Percentiles rank a stretch among this genome's conserved stretches.
These are phyloP conservation scores for Pseudonitzschia multistriata DNA, from an alignment of 108 stramenopile species.

Conservation along the genomic window DNA sequence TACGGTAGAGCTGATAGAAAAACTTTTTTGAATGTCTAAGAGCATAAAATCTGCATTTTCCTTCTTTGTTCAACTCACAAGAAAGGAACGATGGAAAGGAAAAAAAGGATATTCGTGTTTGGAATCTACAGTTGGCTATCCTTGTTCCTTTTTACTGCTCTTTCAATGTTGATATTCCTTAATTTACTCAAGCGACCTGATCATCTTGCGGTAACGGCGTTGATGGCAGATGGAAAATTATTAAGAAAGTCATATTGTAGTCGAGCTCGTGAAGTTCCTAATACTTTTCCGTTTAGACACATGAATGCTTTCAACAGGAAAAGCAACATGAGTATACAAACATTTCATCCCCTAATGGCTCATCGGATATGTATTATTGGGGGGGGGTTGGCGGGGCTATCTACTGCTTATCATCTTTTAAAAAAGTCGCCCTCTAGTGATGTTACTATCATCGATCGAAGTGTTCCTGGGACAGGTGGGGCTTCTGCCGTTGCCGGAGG, in stretches of 20 bases:
- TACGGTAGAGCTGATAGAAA: too few species aligned
- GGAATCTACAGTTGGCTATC: background rate
- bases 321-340: background rate
- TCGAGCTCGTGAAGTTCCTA: background rate
- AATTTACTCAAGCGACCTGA: background rate
- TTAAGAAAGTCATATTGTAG: background rate
- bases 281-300: background rate
- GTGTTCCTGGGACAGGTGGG: slow-evolving; percentile 60
- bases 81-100: background rate
- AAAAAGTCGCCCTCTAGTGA: slow-evolving; percentile 32
- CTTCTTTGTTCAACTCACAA: background rate
- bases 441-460: slow-evolving; percentile 59
- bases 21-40: too few species aligned
- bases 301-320: background rate
- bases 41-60: too few species aligned
- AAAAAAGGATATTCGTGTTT: background rate
- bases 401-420: slow-evolving; percentile 65
- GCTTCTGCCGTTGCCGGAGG: slow-evolving; percentile 85
- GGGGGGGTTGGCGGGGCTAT: slow-evolving; percentile 79
- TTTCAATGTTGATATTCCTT: background rate
- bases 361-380: slow-evolving; percentile 65
- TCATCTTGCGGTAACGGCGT: background rate
- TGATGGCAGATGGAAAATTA: background rate
- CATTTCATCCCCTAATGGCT: background rate
- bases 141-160: background rate